Percentiles rank a stretch among this genome's conserved stretches.
Evolutionary conservation across 306 rosid genomes (phyloP).

Genomic region (Medicago arabica): DNA sequence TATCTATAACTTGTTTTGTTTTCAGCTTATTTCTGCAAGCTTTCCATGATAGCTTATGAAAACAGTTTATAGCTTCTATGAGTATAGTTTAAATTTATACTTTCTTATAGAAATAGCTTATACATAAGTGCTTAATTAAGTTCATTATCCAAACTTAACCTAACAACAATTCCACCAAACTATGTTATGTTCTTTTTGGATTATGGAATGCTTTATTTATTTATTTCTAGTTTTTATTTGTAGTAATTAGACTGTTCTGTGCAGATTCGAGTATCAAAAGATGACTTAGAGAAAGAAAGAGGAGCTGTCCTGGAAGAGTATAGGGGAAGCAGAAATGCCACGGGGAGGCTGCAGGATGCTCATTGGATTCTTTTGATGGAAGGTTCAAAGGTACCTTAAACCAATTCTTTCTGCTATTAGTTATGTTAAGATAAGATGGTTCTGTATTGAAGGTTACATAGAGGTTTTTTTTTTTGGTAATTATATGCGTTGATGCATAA

Average conservation of each 20-base stretch:
- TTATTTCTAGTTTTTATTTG: background rate
- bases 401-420: conserved; percentile 23
- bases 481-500: conserved; percentile 34
- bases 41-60: background rate
- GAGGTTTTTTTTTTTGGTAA: conserved; percentile 13
- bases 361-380: conserved; percentile 91
- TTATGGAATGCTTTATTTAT: background rate
- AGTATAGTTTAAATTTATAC: too few relatives aligned
- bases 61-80: background rate
- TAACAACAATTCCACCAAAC: background rate
- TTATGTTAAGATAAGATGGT: conserved; percentile 27
- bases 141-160: background rate
- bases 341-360: conserved; percentile 96
- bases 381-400: conserved; percentile 77
- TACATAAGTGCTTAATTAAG: background rate
- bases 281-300: conserved; percentile 85
- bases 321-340: conserved; percentile 87
- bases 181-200: background rate
- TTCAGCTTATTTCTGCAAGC: background rate
- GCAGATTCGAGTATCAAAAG: conserved; percentile 87
- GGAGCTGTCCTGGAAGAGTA: conserved; percentile 98
- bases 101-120: too few relatives aligned
- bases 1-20: background rate
- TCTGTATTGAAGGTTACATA: conserved; percentile 8
- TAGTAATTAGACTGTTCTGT: conserved; percentile 32